Base-by-base conservation (phyloP, 352 stramenopile genomes). In the Pythium aquatile region DNA sequence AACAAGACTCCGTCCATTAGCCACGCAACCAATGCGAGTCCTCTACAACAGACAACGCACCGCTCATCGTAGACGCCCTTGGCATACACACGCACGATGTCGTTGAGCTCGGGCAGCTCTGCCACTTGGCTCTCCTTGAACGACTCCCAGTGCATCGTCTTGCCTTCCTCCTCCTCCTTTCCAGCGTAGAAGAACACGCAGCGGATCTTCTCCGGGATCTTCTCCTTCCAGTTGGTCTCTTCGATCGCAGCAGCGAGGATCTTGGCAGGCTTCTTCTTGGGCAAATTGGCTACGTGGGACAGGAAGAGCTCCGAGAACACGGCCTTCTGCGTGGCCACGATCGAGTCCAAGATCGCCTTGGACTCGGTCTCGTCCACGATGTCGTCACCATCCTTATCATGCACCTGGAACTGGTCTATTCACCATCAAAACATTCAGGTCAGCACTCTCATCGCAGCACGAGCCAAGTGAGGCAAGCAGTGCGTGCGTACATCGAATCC, bases 121-220 rank as follows among this genome's bases (percentile, higher is more conserved):
- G 55, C 53, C 47, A 86, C 82, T 67, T 90, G 78, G 7, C 75
- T 88, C 58, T 83, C 74, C 51, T 80, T 74, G 61, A 91, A 87
- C 32, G 76, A 65, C 30, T 90, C 75, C 77, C 77, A 90, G 37
- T 80, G 70, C 13, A 84, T 65, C 6, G 61, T 85, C 61, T 85
- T 87, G 63, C 65, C 65, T 30, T 78, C 70, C 56, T 88, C 74
- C 48, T 88, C 77, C 49, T 83, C 59, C 52, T 87, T 88, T 55
- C 82, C 71, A 28, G 80, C 75, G 60, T 86, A 91, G 66, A 89
- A 76, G 66, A 84, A 91, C 28, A 89, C 74, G 61, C 83, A 91
- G 55, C 83, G 83, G 51, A 85, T 69, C 67, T 91, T 91, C 66
- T 91, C 83, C 4, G 80, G 76, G 30, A 91, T 75, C 70, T 91